Evolutionary conservation across 345 rosid genomes (phyloP), one percentile per base, ranked within the genome.

Genomic region (Eucalyptus caleyi): DNA sequence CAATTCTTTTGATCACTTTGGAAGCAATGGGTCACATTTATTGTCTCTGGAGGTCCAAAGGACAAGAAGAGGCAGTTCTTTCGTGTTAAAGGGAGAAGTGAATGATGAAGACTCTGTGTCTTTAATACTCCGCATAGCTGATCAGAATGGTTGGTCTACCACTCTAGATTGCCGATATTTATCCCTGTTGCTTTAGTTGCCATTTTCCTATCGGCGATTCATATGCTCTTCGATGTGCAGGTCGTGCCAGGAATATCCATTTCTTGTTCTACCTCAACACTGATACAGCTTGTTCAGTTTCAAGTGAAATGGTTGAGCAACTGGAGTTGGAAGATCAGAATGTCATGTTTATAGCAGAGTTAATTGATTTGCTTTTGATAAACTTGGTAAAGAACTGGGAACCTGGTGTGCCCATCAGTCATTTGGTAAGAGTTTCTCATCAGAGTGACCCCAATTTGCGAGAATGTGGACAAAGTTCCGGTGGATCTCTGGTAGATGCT

Each of bases 241-340:
- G 96, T 83, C 96, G 94, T 37, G 95, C 93, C 62, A 96, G 96
- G 93, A 95, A 96, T 90, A 95, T 97, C 88, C 97, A 97, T 93
- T 97, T 97, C 90, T 89, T 93, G 62, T 97, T 96, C 91, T 96
- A 90, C 88, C 96, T 94, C n/a, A 97, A 96, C 53, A 93, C 94
- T 44, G 99, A 97, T 89, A 97, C 99, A 47, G 94, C 97, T 51
- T 90, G 94, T 16, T 93, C 97, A 13, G 97, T 97, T 89, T 97
- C 99, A 56, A 93, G 95, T 87, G 99, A 97, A 91, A 97, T 97
- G 99, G 99, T 95, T 88, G 99, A 95, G 93, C 97, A 97, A 89
- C 96, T 97, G 80, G 97, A 95, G 92, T 89, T 97, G 85, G 94
- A 93, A 62, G 94, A 94, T 89, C 97, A 96, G 89, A 93, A 97